These are phyloP conservation scores for Dactylellina sp. DNA, from an alignment of 2,329 filamentous ascomycete genomes.

Conservation along the genomic window DNA sequence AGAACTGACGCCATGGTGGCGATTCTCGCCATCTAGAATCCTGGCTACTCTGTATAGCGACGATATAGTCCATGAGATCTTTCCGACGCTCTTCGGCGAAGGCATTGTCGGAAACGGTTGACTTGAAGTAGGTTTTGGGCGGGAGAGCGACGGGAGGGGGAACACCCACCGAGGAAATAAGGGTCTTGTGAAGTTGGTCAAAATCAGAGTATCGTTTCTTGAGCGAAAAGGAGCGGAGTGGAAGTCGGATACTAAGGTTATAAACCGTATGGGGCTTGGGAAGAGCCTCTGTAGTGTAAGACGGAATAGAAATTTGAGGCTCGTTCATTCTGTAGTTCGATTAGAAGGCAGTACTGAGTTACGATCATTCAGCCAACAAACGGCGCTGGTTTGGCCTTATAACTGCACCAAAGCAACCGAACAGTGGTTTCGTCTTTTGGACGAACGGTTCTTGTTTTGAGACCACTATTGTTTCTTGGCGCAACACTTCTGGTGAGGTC, in stretches of 20 bases:
- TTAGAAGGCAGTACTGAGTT: background rate
- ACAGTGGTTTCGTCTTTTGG: too few relatives aligned
- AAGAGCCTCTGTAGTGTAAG: constrained; percentile 59
- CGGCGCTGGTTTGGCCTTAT: background rate
- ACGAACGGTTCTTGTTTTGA: too few relatives aligned
- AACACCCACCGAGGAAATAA: constrained; percentile 72
- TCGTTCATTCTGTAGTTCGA: constrained; percentile 25
- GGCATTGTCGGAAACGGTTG: constrained; percentile 76
- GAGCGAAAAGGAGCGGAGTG: constrained; percentile 79
- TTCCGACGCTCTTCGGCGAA: constrained; percentile 77
- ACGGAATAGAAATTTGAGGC: constrained; percentile 59
- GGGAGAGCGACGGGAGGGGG: constrained; percentile 77
- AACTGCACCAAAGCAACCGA: too few relatives aligned
- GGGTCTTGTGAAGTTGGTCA: constrained; percentile 72
- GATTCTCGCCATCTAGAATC: constrained; percentile 82
- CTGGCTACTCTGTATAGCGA: constrained; percentile 77
- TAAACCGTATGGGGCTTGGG: constrained; percentile 61
- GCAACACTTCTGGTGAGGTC: too few relatives aligned
- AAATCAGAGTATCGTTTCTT: constrained; percentile 89
- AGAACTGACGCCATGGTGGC: constrained; percentile 77
- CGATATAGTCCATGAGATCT: constrained; percentile 77
- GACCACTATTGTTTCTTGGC: too few relatives aligned
- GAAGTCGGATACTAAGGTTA: constrained; percentile 72
- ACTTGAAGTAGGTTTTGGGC: constrained; percentile 80
- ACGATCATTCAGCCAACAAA: background rate